A percentile compares a stretch with the other conserved stretches of the same genome.
These are phyloP conservation scores for Pleurostoma richardsiae DNA, from an alignment of 2,329 filamentous ascomycete species.

Conservation along the genomic window DNA sequence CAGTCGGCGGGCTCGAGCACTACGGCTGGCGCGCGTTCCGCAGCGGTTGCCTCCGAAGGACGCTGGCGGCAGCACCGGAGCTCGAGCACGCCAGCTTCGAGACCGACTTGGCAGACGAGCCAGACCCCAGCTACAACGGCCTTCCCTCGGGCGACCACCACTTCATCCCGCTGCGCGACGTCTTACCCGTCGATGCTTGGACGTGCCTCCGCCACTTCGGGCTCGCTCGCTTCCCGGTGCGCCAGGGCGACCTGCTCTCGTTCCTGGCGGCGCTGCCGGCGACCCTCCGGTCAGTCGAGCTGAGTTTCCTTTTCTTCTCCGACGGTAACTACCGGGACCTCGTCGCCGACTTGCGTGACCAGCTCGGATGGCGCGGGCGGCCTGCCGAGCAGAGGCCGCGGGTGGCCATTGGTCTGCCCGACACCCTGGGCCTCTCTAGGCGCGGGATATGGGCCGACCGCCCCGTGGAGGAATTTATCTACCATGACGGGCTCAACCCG, in stretches of 20 bases:
- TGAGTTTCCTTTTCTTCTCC: slow-evolving; percentile 16
- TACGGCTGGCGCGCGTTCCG: slow-evolving; percentile 7
- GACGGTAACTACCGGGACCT: slow-evolving; percentile 1
- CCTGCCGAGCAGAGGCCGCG: background rate
- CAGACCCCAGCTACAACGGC: background rate
- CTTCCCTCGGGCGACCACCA: background rate
- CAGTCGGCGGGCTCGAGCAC: slow-evolving; percentile 5
- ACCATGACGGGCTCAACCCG: background rate
- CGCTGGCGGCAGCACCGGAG: slow-evolving; percentile 10
- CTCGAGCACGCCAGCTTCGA: slow-evolving; percentile 17
- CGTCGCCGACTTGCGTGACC: background rate
- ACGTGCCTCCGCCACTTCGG: slow-evolving; percentile 17
- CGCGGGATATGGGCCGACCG: background rate
- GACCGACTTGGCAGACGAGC: slow-evolving; percentile 8
- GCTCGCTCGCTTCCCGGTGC: slow-evolving; percentile 16
- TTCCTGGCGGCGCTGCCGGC: slow-evolving; percentile 16
- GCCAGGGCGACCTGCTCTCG: slow-evolving; percentile 14
- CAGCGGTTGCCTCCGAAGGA: slow-evolving; percentile 10
- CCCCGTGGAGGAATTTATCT: background rate
- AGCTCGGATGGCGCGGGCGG: background rate
- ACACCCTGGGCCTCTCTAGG: background rate
- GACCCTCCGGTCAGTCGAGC: slow-evolving; percentile 17
- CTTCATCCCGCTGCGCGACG: slow-evolving; percentile 13
- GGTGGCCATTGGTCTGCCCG: background rate
- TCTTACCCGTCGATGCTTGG: slow-evolving; percentile 18